phyloP scores from a whole-genome alignment of 805 yeast species.

The Tetrapisispora iriomotensis region DNA sequence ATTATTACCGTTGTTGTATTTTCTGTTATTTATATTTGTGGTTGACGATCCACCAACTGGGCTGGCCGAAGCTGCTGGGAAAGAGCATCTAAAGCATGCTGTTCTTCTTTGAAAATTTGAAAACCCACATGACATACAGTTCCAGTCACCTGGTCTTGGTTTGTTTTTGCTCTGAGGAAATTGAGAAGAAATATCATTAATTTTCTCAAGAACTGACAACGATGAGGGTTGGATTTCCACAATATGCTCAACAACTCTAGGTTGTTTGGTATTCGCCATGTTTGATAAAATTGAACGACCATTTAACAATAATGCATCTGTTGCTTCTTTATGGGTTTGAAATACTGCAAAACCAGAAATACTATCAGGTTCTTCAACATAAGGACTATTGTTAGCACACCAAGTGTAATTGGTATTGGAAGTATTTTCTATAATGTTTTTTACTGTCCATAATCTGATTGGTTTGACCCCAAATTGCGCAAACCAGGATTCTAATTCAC shows the following conservation, averaged over 20 bases:
- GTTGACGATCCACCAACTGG: background rate
- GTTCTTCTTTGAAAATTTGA: constrained; percentile 90
- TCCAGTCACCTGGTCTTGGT: constrained; percentile 97
- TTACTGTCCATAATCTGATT: constrained; percentile 80
- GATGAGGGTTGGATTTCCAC: constrained; percentile 86
- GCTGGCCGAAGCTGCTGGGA: constrained; percentile 43
- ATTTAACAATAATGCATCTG: constrained; percentile 65
- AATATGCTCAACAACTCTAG: constrained; percentile 43
- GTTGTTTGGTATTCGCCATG: constrained; percentile 29
- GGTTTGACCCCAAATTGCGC: constrained; percentile 81
- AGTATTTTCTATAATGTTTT: constrained; percentile 36
- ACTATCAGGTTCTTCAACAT: constrained; percentile 39
- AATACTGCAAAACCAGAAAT: constrained; percentile 79
- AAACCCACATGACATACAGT: constrained; percentile 93
- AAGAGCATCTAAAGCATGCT: constrained; percentile 87
- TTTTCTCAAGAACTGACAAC: constrained; percentile 63
- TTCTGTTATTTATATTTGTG: constrained; percentile 10
- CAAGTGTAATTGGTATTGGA: constrained; percentile 16
- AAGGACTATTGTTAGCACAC: constrained; percentile 23
- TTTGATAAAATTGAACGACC: constrained; percentile 44
- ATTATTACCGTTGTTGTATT: constrained; percentile 16
- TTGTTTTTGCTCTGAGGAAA: constrained; percentile 80
- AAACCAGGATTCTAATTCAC: constrained; percentile 87
- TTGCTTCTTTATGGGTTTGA: constrained; percentile 76
- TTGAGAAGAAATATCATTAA: constrained; percentile 70